Evolutionary conservation across 176 grass and related monocot species (phyloP), one percentile per base, ranked within the genome.

Genomic region (Zoysia japonica): DNA sequence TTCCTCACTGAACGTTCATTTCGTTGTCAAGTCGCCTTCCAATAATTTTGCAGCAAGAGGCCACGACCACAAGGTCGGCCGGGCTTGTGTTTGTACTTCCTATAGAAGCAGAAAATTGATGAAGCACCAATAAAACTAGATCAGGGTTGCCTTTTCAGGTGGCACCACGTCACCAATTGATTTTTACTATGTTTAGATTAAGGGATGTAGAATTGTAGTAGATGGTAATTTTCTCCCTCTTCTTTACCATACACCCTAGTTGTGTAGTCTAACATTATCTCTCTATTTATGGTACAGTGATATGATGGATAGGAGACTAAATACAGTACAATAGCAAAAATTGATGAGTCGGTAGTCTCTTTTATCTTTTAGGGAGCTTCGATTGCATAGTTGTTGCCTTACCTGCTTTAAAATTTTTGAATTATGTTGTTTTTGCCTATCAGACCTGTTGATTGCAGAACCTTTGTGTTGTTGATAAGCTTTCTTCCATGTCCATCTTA

Each of bases 231-330:
- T 62, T 62, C 9, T 36, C 2, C 28, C 28, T 38, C 20, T 28
- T 49, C 20, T 19, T 47, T 47, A 12, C 1, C 11, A 36, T 71
- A 9, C 4, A 57, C 72, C 40, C 77, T 68, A 68, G 19, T 6
- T 4, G 50, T 52, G 77, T 28, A 75, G 64, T 77, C 17, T 5
- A 87, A 42, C 64, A 76, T 38, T 70, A 38, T 11, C 59, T 37
- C 39, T 67, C 6, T 7, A 42, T 51, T 51, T 48, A 49, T 59
- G 50, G 41, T 73, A 11, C 52, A 15, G 52, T 49, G 47, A 43
- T 45, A 16, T 81, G 39, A 72, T 53, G 63, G 52, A 46, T 63
- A 42, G 46, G 63, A 71, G 54, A 51, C 1, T 28, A 48, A 17
- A 64, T 61, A 39, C 68, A 14, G 10, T 45, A 7, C 17, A 40